Percentiles rank a stretch among this genome's conserved stretches.
Evolutionary conservation across 306 rosid species (phyloP).

Genomic region (Potentilla sterilis): DNA sequence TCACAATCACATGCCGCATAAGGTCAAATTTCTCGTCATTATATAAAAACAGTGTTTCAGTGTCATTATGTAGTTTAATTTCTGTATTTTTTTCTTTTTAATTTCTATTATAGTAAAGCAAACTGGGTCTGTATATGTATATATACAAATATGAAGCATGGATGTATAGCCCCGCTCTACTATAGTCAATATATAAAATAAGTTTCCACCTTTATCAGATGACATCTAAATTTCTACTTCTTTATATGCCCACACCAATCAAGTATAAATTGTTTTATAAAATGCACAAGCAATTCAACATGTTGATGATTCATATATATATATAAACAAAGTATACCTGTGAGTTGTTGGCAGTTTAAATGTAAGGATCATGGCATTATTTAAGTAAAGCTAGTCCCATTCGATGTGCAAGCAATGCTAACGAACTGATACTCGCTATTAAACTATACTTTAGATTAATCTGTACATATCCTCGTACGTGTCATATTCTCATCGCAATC

Average conservation of each 20-base stretch:
- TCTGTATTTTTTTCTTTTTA: no score
- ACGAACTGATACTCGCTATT: no score
- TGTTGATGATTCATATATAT: neutral
- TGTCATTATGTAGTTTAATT: neutral
- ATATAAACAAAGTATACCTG: neutral
- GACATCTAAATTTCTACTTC: no score
- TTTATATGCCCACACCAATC: no score
- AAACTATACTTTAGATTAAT: no score
- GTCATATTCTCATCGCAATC: no score
- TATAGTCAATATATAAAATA: neutral
- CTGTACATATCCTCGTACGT: no score
- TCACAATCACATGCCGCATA: neutral
- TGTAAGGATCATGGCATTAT: conserved; percentile 27
- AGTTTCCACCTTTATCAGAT: conserved; percentile 6
- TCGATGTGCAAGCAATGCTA: no score
- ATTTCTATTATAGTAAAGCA: neutral
- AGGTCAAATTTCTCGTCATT: neutral
- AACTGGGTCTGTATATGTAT: neutral
- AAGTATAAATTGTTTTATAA: neutral
- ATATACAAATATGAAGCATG: no score
- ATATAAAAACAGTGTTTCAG: neutral
- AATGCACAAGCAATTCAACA: neutral
- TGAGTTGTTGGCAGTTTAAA: conserved; percentile 29
- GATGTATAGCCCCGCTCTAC: neutral
- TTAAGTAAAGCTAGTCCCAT: neutral